These are phyloP conservation scores for Pisolithus tinctorius DNA, from an alignment of 768 basidiomycete genomes.

Conservation along the genomic window DNA sequence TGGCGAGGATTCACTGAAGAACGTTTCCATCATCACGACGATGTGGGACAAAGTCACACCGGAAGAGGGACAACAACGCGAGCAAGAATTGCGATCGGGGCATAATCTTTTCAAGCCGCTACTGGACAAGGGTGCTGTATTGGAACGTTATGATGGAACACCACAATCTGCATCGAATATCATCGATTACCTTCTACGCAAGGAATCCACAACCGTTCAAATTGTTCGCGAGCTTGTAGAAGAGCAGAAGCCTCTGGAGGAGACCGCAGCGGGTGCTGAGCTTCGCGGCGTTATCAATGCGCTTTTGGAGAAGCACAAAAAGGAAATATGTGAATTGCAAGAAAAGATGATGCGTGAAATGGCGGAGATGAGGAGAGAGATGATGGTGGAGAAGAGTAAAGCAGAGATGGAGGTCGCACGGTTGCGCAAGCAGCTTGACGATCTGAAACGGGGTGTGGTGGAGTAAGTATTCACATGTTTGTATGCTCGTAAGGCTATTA, in stretches of 20 bases:
- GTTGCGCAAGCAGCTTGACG: neutral
- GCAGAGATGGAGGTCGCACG: neutral
- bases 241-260: neutral
- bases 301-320: no score
- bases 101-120: neutral
- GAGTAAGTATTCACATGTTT: neutral
- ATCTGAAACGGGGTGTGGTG: neutral
- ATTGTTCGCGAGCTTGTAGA: neutral
- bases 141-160: neutral
- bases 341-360: neutral
- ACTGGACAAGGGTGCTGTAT: conserved; percentile 10
- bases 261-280: neutral
- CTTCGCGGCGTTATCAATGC: neutral
- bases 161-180: neutral
- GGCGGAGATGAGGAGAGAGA: neutral
- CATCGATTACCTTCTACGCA: neutral
- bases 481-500: neutral
- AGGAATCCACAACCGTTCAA: neutral
- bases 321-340: neutral
- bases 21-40: conserved; percentile 29
- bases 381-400: neutral
- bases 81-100: conserved; percentile 16
- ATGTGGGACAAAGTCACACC: conserved; percentile 25
- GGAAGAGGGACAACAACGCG: conserved; percentile 18
- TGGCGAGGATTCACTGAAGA: conserved; percentile 19